These are phyloP conservation scores for Gossypium gossypioides DNA, from an alignment of 441 rosid genomes.

Conservation along the genomic window DNA sequence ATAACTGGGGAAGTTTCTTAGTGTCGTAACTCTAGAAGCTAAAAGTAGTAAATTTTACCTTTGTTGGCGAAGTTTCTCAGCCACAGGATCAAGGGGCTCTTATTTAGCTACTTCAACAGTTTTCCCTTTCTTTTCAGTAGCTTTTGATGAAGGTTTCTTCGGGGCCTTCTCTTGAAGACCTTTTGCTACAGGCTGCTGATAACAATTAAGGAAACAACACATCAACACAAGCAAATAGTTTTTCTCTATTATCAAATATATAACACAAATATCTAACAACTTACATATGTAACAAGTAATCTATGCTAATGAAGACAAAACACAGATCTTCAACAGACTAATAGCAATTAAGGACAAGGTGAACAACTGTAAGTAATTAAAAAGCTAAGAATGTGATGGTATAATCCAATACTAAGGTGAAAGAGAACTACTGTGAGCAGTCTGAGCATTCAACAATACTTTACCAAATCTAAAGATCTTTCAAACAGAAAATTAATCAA, in stretches of 20 bases:
- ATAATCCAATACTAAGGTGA: too few species aligned
- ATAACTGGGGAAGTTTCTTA: neutral
- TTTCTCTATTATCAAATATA: neutral
- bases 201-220: slow-evolving; percentile 9
- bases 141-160: slow-evolving; percentile 6
- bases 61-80: neutral
- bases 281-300: neutral
- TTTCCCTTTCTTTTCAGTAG: neutral
- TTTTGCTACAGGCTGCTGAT: slow-evolving; percentile 37
- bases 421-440: too few species aligned
- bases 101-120: neutral
- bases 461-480: too few species aligned
- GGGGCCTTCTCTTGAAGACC: slow-evolving; percentile 37
- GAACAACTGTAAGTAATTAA: too few species aligned
- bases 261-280: neutral
- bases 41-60: neutral
- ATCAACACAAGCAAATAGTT: neutral
- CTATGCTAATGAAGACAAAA: neutral
- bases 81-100: neutral
- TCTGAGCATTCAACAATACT: too few species aligned
- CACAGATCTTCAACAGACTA: too few species aligned
- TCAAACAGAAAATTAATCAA: too few species aligned
- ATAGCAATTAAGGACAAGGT: too few species aligned
- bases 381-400: too few species aligned
- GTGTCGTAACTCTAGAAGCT: neutral